Evolutionary conservation across 2,329 filamentous ascomycete species (phyloP).

Genomic region (Clarireedia hainanense): DNA sequence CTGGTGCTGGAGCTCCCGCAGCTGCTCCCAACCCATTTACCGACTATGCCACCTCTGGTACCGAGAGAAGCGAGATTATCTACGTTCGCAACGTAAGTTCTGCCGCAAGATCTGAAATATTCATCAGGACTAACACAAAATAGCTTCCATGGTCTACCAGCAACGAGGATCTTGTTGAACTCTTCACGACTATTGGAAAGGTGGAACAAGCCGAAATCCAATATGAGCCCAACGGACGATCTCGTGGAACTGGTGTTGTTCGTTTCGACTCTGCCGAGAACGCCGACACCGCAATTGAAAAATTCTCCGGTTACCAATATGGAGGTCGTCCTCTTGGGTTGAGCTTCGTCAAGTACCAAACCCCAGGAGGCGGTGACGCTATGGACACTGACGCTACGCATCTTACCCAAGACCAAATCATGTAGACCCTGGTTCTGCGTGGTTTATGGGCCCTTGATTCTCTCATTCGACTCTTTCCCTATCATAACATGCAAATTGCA

Average conservation of each 20-base stretch:
- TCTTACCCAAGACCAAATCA: conserved; percentile 96
- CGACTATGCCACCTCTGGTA: conserved; percentile 80
- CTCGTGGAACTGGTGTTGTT: conserved; percentile 92
- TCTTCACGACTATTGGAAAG: conserved; percentile 96
- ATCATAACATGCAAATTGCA: conserved; percentile 6
- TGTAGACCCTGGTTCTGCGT: conserved; percentile 47
- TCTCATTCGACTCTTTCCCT: neutral
- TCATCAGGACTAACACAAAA: conserved; percentile 12
- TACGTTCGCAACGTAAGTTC: conserved; percentile 91
- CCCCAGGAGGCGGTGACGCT: conserved; percentile 48
- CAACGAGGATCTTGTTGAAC: conserved; percentile 92
- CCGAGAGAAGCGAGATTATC: conserved; percentile 75
- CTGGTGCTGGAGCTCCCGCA: conserved; percentile 35
- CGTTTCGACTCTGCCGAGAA: conserved; percentile 78
- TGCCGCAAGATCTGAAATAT: neutral
- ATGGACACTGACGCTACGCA: conserved; percentile 80
- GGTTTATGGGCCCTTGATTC: neutral
- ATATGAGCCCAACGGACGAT: conserved; percentile 93
- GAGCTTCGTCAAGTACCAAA: conserved; percentile 89
- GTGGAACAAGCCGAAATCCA: conserved; percentile 99
- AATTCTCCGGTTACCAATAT: conserved; percentile 97
- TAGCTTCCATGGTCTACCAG: conserved; percentile 98
- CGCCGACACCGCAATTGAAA: conserved; percentile 88
- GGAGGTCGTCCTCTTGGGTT: conserved; percentile 89
- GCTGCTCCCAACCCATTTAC: conserved; percentile 83